Evolutionary conservation across 148 eudicot genomes (phyloP).

Genomic region (Vaccinium corymbosum): DNA sequence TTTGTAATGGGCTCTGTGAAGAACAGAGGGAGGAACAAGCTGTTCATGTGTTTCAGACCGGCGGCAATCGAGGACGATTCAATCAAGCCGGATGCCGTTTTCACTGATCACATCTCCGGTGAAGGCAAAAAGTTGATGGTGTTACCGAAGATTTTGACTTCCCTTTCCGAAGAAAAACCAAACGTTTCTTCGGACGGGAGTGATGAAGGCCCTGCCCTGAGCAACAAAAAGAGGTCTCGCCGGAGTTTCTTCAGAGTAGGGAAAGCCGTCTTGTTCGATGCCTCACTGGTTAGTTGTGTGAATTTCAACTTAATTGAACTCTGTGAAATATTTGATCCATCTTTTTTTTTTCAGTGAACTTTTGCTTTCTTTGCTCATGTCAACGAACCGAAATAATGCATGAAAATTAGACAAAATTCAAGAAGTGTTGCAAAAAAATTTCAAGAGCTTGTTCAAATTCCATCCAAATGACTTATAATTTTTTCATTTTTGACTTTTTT

Average conservation of each 20-base stretch:
- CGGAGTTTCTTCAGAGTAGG: conserved; percentile 5
- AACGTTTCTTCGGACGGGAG: background rate
- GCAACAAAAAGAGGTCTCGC: background rate
- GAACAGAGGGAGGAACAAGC: background rate
- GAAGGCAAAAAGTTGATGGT: background rate
- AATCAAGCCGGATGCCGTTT: background rate
- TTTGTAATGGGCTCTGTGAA: background rate
- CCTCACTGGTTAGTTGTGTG: conserved; percentile 17
- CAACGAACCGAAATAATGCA: too few relatives aligned
- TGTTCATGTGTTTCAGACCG: background rate
- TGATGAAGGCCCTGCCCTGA: background rate
- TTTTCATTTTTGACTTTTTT: too few relatives aligned
- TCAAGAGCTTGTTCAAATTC: background rate
- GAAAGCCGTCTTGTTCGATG: conserved; percentile 19
- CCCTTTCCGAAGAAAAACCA: background rate
- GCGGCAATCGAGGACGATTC: background rate
- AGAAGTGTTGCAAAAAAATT: too few relatives aligned
- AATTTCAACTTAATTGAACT: background rate
- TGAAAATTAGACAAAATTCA: too few relatives aligned
- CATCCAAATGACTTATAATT: too few relatives aligned
- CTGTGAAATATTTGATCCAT: background rate
- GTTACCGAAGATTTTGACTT: conserved; percentile 3
- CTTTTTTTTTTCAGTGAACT: background rate
- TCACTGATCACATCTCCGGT: background rate
- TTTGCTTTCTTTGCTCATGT: too few relatives aligned